Conservation (phyloP, 2,329 filamentous ascomycete species). For the Zasmidium angulare region DNA sequence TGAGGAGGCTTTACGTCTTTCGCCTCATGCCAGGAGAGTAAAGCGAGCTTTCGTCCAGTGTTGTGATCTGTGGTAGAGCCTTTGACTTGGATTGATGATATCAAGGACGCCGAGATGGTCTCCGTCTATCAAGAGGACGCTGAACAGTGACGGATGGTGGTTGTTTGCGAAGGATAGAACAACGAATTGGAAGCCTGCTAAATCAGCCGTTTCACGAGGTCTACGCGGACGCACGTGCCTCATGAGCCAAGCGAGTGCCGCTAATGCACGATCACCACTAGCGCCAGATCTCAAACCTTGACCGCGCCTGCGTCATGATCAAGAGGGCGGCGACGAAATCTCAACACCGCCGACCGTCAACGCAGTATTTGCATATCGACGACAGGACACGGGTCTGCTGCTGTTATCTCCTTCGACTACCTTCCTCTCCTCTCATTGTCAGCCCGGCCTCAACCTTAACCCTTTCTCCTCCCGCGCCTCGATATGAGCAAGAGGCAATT, state of each 20-base stretch:
- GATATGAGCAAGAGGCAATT: constrained; percentile 60
- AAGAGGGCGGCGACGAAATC: not conserved
- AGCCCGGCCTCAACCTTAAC: not conserved
- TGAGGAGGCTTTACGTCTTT: not conserved
- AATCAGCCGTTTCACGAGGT: not conserved
- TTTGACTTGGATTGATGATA: not conserved
- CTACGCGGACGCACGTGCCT: not conserved
- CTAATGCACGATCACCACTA: not conserved
- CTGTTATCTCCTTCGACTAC: not conserved
- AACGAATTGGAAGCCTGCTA: not conserved
- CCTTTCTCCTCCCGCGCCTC: not conserved
- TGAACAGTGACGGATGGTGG: not conserved
- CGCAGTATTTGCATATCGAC: not conserved
- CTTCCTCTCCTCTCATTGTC: not conserved
- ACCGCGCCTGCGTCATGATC: not conserved
- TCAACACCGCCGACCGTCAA: not conserved
- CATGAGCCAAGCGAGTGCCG: not conserved
- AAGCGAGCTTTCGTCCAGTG: not conserved
- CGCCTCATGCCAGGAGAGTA: not conserved
- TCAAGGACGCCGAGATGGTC: not conserved
- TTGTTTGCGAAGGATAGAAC: not conserved
- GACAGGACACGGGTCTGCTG: not conserved
- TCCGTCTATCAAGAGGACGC: too few relatives aligned
- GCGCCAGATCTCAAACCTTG: not conserved
- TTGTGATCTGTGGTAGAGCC: not conserved